Evolutionary conservation across 108 stramenopile species (phyloP).

Genomic region (Aureococcus anophagefferens): DNA sequence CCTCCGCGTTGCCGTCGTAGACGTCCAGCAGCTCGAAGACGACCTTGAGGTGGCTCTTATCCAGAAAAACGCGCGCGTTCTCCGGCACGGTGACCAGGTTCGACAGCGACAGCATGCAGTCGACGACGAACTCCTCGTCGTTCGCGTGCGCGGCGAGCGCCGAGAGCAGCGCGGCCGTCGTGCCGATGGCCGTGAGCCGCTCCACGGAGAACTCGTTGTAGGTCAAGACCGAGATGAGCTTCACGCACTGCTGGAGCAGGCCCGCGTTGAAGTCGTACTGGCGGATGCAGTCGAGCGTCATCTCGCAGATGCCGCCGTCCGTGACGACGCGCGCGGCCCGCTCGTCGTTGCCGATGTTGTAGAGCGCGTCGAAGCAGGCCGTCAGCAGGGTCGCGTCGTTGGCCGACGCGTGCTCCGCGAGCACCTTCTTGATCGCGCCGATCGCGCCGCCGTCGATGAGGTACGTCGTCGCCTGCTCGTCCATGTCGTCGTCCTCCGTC

Average conservation of each 20-base stretch:
- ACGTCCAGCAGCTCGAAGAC: background rate
- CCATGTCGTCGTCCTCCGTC: background rate
- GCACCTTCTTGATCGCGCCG: background rate
- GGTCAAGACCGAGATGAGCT: constrained; percentile 10
- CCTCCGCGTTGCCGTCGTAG: background rate
- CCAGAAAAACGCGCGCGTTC: background rate
- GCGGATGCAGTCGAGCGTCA: background rate
- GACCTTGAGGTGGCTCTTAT: background rate
- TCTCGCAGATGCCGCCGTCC: constrained; percentile 8
- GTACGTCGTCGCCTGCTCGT: background rate
- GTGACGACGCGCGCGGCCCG: background rate
- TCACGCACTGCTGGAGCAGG: background rate
- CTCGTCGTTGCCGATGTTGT: constrained; percentile 8
- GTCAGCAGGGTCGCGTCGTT: constrained; percentile 1
- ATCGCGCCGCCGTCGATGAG: background rate
- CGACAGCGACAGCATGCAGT: constrained; percentile 1
- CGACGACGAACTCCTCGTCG: constrained; percentile 14
- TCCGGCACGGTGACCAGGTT: constrained; percentile 2
- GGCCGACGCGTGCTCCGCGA: background rate
- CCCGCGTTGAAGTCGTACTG: constrained; percentile 1
- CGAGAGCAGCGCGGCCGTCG: background rate
- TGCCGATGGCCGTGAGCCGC: background rate
- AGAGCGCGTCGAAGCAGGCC: constrained; percentile 11
- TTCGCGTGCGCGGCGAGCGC: constrained; percentile 1
- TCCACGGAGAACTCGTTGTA: constrained; percentile 1